These are phyloP conservation scores for Yarrowia galli DNA, from an alignment of 1,139 yeast genomes.

Conservation along the genomic window DNA sequence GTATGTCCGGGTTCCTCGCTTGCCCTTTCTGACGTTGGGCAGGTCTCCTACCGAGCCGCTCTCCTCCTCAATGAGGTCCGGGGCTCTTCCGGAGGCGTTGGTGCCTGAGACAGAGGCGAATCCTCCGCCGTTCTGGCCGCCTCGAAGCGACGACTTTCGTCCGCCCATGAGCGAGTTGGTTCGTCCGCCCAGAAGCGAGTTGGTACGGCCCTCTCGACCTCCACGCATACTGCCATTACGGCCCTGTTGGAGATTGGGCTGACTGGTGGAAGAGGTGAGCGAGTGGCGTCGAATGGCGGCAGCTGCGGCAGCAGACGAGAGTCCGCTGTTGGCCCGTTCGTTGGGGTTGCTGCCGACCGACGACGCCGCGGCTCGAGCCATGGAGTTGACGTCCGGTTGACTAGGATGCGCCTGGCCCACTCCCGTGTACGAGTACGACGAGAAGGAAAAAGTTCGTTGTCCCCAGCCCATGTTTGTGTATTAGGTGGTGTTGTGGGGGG, in stretches of 20 bases:
- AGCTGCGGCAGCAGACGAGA: conserved; percentile 25
- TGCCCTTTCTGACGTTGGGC: conserved; percentile 28
- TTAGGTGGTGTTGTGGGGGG: not conserved
- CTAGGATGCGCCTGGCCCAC: conserved; percentile 34
- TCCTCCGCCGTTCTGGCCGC: conserved; percentile 26
- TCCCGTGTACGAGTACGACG: conserved; percentile 38
- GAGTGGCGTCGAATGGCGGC: conserved; percentile 37
- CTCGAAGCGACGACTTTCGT: conserved; percentile 17
- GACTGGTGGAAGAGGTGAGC: conserved; percentile 21
- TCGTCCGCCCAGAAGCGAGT: conserved; percentile 25
- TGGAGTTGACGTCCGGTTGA: conserved; percentile 34
- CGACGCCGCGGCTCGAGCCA: conserved; percentile 35
- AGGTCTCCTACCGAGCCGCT: conserved; percentile 18
- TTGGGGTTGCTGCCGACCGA: not conserved
- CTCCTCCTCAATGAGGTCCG: conserved; percentile 34
- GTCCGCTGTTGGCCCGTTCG: conserved; percentile 25
- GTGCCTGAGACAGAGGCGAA: conserved; percentile 32
- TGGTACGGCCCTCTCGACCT: conserved; percentile 5
- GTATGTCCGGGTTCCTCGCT: conserved; percentile 29
- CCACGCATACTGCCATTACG: conserved; percentile 19
- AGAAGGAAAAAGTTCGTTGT: conserved; percentile 38
- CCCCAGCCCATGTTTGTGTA: conserved; percentile 34
- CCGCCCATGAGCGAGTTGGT: conserved; percentile 37
- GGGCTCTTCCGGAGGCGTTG: conserved; percentile 15
- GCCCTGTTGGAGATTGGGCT: conserved; percentile 21